Percentiles rank a stretch among this genome's conserved stretches.
These are phyloP conservation scores for Verticillium albo-atrum DNA, from an alignment of 2,329 filamentous ascomycete genomes.

Conservation along the genomic window DNA sequence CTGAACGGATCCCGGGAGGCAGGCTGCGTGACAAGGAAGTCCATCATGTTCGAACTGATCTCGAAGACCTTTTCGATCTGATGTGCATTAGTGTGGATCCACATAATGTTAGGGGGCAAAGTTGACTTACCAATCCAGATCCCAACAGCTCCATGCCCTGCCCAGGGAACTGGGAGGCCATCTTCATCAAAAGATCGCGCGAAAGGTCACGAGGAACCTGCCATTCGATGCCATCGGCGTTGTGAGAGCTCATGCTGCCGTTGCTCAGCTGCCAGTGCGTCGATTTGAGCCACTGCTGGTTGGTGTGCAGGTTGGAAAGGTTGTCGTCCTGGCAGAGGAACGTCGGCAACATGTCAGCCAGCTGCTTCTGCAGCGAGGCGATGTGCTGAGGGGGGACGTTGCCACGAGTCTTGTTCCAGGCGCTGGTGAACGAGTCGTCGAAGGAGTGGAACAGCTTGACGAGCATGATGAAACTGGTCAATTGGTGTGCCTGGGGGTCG, in stretches of 20 bases:
- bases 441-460: slow-evolving; percentile 62
- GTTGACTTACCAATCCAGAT: slow-evolving; percentile 60
- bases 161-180: slow-evolving; percentile 68
- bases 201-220: slow-evolving; percentile 60
- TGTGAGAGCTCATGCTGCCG: slow-evolving; percentile 40
- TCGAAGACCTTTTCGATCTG: slow-evolving; percentile 78
- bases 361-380: slow-evolving; percentile 55
- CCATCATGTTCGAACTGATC: slow-evolving; percentile 66
- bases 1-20: slow-evolving; percentile 58
- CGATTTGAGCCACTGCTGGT: slow-evolving; percentile 63
- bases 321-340: slow-evolving; percentile 50
- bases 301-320: slow-evolving; percentile 50
- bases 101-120: not conserved
- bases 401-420: slow-evolving; percentile 62
- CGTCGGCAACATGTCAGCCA: slow-evolving; percentile 48
- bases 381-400: slow-evolving; percentile 56
- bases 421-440: slow-evolving; percentile 57
- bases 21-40: slow-evolving; percentile 65
- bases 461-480: slow-evolving; percentile 54
- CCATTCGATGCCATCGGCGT: slow-evolving; percentile 54
- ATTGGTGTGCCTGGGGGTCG: slow-evolving; percentile 47
- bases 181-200: slow-evolving; percentile 56
- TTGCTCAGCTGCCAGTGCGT: slow-evolving; percentile 60
- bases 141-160: slow-evolving; percentile 72
- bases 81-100: not conserved